phyloP scores from a whole-genome alignment of 257 asterid genomes.

The Petunia secreta region DNA sequence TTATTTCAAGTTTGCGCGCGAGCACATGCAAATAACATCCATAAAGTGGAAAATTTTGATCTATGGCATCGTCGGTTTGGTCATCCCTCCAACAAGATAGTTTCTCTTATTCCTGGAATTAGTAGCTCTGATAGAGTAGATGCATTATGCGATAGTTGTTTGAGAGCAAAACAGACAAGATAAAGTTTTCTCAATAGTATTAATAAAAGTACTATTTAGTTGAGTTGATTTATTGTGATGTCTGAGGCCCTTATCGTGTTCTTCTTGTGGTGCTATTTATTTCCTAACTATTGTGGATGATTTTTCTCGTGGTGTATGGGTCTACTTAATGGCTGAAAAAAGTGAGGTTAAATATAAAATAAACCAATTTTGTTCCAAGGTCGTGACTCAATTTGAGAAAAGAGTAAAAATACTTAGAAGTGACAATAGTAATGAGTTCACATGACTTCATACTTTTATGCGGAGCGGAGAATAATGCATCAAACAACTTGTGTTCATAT shows the following conservation, averaged over 20 bases:
- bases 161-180: too few species aligned
- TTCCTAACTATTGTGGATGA: conserved; percentile 11
- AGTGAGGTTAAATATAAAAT: neutral
- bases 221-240: neutral
- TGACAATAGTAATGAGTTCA: too few species aligned
- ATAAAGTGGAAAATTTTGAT: too few species aligned
- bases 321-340: neutral
- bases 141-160: too few species aligned
- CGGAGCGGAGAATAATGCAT: too few species aligned
- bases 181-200: too few species aligned
- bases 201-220: neutral
- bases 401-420: too few species aligned
- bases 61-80: neutral
- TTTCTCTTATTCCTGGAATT: too few species aligned
- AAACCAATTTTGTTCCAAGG: neutral
- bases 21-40: too few species aligned
- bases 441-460: too few species aligned
- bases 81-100: neutral
- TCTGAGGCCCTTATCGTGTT: neutral
- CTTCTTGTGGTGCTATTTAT: neutral
- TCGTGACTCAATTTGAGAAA: neutral
- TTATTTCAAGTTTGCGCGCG: neutral
- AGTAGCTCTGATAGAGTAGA: too few species aligned
- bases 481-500: too few species aligned
- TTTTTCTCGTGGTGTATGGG: conserved; percentile 13